Percentiles rank a stretch among this genome's conserved stretches.
Evolutionary conservation across 2,329 filamentous ascomycete genomes (phyloP).

Genomic region (Fusarium lyarnte): DNA sequence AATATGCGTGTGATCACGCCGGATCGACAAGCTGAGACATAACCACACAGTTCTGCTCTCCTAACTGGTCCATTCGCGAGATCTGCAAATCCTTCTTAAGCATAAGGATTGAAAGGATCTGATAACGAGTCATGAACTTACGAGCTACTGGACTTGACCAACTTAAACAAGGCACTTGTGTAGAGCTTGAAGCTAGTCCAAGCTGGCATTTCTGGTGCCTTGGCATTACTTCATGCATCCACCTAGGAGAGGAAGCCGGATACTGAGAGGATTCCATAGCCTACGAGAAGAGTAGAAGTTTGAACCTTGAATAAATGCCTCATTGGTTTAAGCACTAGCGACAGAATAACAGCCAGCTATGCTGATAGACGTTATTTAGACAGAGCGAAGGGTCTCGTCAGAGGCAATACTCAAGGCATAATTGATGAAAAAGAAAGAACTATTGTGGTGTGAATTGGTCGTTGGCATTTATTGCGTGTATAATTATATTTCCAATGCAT

Average conservation of each 20-base stretch:
- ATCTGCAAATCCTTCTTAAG: neutral
- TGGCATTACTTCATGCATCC: neutral
- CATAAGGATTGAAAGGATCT: neutral
- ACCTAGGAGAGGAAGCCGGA: rapidly evolving
- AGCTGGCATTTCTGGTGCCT: neutral
- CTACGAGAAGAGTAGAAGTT: neutral
- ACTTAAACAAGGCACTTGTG: neutral
- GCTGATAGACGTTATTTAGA: too few species aligned
- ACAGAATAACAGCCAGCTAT: too few species aligned
- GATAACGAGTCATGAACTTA: neutral
- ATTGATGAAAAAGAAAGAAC: too few species aligned
- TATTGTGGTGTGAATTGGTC: too few species aligned
- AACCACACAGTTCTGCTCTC: neutral
- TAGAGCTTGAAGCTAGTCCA: rapidly evolving
- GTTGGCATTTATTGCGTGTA: too few species aligned
- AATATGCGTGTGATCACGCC: neutral
- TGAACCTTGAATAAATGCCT: too few species aligned
- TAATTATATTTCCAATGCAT: too few species aligned
- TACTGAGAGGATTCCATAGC: neutral
- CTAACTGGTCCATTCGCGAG: neutral
- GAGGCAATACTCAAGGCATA: too few species aligned
- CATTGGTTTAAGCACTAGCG: too few species aligned
- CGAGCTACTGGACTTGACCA: neutral
- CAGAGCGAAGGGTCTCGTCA: too few species aligned
- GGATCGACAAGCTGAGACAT: neutral